phyloP scores from a whole-genome alignment of 495 filamentous ascomycete genomes.

The Aspergillus asperescens region DNA sequence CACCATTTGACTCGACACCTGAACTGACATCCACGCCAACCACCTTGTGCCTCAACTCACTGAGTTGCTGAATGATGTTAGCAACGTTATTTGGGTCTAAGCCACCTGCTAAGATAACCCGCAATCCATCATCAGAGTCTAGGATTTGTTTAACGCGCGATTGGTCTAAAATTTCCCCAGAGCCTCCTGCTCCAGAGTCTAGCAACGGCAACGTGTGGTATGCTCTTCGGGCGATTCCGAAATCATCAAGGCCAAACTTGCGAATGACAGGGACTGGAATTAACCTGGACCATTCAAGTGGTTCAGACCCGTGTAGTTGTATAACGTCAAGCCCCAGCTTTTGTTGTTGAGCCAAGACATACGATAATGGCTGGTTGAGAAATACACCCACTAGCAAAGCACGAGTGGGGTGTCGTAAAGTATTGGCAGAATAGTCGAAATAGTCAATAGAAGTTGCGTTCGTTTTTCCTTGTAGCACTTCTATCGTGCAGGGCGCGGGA shows the following conservation, averaged over 20 bases:
- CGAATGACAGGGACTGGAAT: constrained; percentile 89
- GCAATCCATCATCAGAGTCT: constrained; percentile 55
- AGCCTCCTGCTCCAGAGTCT: constrained; percentile 78
- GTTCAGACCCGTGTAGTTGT: constrained; percentile 88
- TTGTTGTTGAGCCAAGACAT: constrained; percentile 69
- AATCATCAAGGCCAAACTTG: constrained; percentile 67
- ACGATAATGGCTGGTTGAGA: constrained; percentile 78
- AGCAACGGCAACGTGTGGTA: constrained; percentile 80
- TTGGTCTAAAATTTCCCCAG: constrained; percentile 69
- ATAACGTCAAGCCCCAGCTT: constrained; percentile 81
- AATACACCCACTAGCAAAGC: constrained; percentile 92
- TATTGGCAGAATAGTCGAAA: constrained; percentile 54
- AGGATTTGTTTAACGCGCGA: constrained; percentile 57
- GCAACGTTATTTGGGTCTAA: constrained; percentile 70
- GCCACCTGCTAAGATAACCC: constrained; percentile 78
- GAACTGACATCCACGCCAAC: constrained; percentile 88
- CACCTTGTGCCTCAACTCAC: constrained; percentile 52
- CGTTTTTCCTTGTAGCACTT: constrained; percentile 14
- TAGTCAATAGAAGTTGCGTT: constrained; percentile 49
- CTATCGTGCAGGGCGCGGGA: constrained; percentile 42
- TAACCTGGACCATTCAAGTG: constrained; percentile 79
- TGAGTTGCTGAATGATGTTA: constrained; percentile 53
- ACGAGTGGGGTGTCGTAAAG: constrained; percentile 51
- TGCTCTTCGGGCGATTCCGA: constrained; percentile 64
- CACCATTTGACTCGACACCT: constrained; percentile 80